Evolutionary conservation across 768 basidiomycete genomes (phyloP), one percentile per base, ranked within the genome.

Genomic region (Agaricus blazei): DNA sequence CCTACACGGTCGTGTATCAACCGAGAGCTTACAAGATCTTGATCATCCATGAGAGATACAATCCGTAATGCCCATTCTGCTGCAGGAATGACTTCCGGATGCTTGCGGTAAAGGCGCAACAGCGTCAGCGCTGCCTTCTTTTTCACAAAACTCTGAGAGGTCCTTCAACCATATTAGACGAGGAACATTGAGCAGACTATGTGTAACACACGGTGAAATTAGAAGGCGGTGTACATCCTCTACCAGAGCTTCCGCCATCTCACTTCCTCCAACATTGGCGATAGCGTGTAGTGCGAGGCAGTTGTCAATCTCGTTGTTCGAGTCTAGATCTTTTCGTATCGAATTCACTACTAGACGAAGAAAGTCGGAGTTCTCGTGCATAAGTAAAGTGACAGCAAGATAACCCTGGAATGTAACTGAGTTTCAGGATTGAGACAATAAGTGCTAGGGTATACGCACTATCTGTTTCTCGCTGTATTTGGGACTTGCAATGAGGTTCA

Each of bases 391-490:
- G 4, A 98, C 87, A 14, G 97, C 97, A 48, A 99, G 86, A 71
- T 99, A 99, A 46, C 97, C 97, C 96, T 98, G 61, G 42, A 65
- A 51, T 60, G 59, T 52, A 36, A n/a, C 38, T 40, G 48, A 26
- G 11, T 1, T 34, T 42, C 9, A n/a, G 8, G 23, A 37, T 50
- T 24, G 40, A 41, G 26, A 12, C 11, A n/a, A 23, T 43, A n/a
- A 42, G 54, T 38, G 40, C 40, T 6, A 29, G 23, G 47, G 59
- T 26, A 52, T 27, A 70, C 91, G 61, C 67, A 97, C 96, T 59
- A 99, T 98, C 70, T 99, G 97, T 72, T 99, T 99, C 75, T 99
- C 97, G 65, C 89, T 93, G 67, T 99, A 99, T 64, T 98, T 98
- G 31, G 82, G 71, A 64, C 91, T 93, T 27, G 95, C 90, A 61